Evolutionary conservation across 176 grass and related monocot genomes (phyloP), one percentile per base, ranked within the genome.

Genomic region (Phragmites australis): DNA sequence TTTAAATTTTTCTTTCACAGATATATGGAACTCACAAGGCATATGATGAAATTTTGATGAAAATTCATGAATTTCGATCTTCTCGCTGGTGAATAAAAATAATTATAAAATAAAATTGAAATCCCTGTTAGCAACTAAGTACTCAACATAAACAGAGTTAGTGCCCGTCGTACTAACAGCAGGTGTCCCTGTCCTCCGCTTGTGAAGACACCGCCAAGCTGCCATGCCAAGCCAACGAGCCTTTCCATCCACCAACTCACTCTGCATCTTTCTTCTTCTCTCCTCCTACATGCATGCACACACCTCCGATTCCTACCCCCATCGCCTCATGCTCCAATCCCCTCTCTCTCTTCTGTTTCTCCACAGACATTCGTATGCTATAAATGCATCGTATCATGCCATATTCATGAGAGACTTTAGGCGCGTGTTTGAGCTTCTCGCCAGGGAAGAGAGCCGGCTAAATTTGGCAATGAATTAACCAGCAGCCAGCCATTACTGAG

Each of bases 121-220:
- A n/a, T n/a, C n/a, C n/a, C n/a, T n/a, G n/a, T n/a, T n/a, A n/a
- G n/a, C n/a, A n/a, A n/a, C n/a, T n/a, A n/a, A n/a, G 34, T 37
- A 37, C 48, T 51, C 59, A 31, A 31, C 5, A 22, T 9, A 4
- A 48, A 48, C 3, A n/a, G 21, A 12, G n/a, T 6, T 30, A 7
- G 23, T 46, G 18, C 43, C 4, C 18, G 22, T 29, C 15, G 68
- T 71, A 9, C 15, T 6, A 29, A 6, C 7, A 11, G 80, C 31
- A 48, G 69, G 46, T 8, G 81, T 88, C 75, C 6, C 52, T 84
- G 44, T 88, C 87, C 26, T 51, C 81, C 60, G 50, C 37, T 42
- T 69, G 60, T 50, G 50, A 84, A 84, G 86, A 73, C 65, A 83
- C 81, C 75, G 87, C 74, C 84, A 37, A 2, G 34, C n/a, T n/a